Evolutionary conservation across 2,329 filamentous ascomycete genomes (phyloP).

Genomic region (Claviceps digitariae): DNA sequence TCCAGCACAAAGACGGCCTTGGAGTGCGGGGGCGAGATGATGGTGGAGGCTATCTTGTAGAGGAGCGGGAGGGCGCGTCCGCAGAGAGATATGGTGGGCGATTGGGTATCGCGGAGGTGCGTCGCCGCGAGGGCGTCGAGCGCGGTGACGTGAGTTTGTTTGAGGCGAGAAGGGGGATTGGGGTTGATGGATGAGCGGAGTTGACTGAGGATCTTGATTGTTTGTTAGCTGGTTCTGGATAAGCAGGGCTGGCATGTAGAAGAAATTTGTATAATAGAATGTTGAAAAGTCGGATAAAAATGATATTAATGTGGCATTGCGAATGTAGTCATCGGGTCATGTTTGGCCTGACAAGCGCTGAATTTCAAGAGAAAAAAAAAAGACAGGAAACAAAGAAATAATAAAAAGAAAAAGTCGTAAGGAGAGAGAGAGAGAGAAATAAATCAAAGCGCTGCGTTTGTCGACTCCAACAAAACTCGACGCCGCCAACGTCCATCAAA

Average conservation of each 20-base stretch:
- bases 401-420: neutral
- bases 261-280: too few relatives aligned
- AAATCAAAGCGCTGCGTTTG: too few relatives aligned
- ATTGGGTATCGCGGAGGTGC: slow-evolving; percentile 35
- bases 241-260: too few relatives aligned
- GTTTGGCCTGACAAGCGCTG: neutral
- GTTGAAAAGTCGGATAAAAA: too few relatives aligned
- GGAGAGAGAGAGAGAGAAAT: slow-evolving; percentile 5
- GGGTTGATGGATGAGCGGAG: neutral
- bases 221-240: neutral
- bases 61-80: slow-evolving; percentile 41
- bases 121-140: slow-evolving; percentile 33
- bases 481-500: too few relatives aligned
- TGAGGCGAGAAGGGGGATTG: slow-evolving; percentile 6
- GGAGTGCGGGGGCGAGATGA: slow-evolving; percentile 32
- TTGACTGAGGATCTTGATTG: slow-evolving; percentile 5
- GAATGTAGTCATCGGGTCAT: neutral
- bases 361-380: neutral
- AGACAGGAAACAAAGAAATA: neutral
- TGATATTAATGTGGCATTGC: too few relatives aligned
- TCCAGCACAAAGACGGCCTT: slow-evolving; percentile 43
- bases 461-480: too few relatives aligned
- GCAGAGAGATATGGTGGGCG: slow-evolving; percentile 32
- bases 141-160: slow-evolving; percentile 26
- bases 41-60: slow-evolving; percentile 38